Percentiles rank a stretch among this genome's conserved stretches.
phyloP scores from a whole-genome alignment of 148 eudicot genomes.

The Vaccinium vitisidaea region DNA sequence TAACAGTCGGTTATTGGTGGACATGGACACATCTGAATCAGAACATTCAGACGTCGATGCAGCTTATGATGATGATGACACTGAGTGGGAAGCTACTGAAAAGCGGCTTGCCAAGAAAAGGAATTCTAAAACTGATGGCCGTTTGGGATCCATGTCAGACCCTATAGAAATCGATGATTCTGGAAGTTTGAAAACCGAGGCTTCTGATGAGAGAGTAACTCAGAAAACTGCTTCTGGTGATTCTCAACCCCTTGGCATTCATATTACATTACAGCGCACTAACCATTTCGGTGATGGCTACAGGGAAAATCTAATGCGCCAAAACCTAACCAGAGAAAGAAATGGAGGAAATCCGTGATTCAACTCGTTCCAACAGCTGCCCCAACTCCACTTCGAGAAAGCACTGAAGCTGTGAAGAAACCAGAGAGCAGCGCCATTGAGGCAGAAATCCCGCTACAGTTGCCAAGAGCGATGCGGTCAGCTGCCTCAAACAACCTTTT shows the following conservation, averaged over 20 bases:
- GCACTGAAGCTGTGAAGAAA: slow-evolving; percentile 29
- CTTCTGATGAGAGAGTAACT: slow-evolving; percentile 18
- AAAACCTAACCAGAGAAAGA: slow-evolving; percentile 61
- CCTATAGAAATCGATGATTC: slow-evolving; percentile 26
- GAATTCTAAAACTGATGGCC: slow-evolving; percentile 33
- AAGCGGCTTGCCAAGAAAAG: slow-evolving; percentile 33
- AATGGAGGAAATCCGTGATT: slow-evolving; percentile 73
- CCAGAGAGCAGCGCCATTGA: slow-evolving; percentile 36
- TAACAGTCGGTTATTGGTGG: slow-evolving; percentile 47
- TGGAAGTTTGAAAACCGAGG: slow-evolving; percentile 23
- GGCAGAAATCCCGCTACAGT: slow-evolving; percentile 48
- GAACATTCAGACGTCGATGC: slow-evolving; percentile 40
- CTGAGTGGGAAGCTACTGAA: slow-evolving; percentile 23
- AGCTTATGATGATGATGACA: slow-evolving; percentile 29
- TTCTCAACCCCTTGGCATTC: background rate
- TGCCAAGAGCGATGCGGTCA: slow-evolving; percentile 77
- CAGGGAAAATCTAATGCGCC: slow-evolving; percentile 72
- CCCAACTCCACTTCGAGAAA: slow-evolving; percentile 43
- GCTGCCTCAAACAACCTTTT: slow-evolving; percentile 49
- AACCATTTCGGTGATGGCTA: background rate
- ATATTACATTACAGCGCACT: background rate
- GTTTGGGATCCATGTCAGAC: slow-evolving; percentile 22
- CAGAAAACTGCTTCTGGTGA: slow-evolving; percentile 26
- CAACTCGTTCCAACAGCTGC: slow-evolving; percentile 64
- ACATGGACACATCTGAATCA: slow-evolving; percentile 87